Base-by-base conservation (phyloP, 768 basidiomycete genomes). In the Tulasnella calospora region DNA sequence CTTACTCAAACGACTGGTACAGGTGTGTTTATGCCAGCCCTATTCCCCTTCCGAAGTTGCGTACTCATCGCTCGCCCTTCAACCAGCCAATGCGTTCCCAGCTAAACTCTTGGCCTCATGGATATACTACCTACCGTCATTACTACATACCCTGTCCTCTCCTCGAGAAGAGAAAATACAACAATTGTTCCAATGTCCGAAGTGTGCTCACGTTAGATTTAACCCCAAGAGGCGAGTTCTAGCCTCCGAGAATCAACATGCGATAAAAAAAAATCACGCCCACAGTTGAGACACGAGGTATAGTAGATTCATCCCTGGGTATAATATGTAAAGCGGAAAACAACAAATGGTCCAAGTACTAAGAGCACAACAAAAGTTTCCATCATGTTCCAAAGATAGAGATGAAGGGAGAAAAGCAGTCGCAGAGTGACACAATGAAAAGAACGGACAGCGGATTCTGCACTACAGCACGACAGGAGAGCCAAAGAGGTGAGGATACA, bases 1-100 rank as follows among this genome's bases (percentile, higher is more conserved):
- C 71, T 2, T 73, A 73, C 36, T 73, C 71, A 12, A 73, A 73
- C 46, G 71, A 73, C n/a, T 73, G 17, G 21, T 73, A 73, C 71
- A 72, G 71, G 57, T 61, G 57, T 27, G 57, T 61, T n/a, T 61
- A 2, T 12, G 12, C 19, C 46, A 46, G 46, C 46, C 19, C 15
- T 15, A 8, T 46, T 46, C 46, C 46, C 8, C 2, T 40, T 40
- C 38, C 38, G 38, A 40, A 19, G 46, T 46, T 12, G 12, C 46
- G 9, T 61, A 61, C 57, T 61, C 1, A 61, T 61, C 13, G 3
- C 27, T 61, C 13, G 23, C 57, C 23, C 23, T n/a, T 61, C 46
- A 46, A 46, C 13, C 57, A 67, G 61, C 61, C 61, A 67, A 67
- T 67, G 61, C 30, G 33, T 67, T 15, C 61, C 61, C 61, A 67